Base-by-base conservation (phyloP, 805 yeast species). In the Maudiozyma serrabonitensis region DNA sequence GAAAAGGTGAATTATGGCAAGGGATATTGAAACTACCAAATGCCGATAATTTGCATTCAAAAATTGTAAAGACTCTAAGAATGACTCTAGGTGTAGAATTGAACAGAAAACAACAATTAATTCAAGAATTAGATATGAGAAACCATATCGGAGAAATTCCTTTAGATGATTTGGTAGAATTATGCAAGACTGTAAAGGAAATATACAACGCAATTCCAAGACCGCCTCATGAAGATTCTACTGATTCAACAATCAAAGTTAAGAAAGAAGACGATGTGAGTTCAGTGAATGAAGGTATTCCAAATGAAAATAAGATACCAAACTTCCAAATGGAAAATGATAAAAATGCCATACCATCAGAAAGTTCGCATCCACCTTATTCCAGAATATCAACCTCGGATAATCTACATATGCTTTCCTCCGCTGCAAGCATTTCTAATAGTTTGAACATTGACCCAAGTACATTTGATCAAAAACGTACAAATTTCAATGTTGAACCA, bases 1-100 rank as follows among this genome's bases (percentile, higher is more conserved):
- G 55, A 46, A 61, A 61, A 34, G 63, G 61, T 34, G 64, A 64
- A 38, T 42, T 63, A 26, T 53, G 62, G 58, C 46, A 49, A n/a
- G 54, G 55, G 13, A 54, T 62, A 34, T 47, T 51, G 23, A 51
- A 53, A 43, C 43, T 62, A 37, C 50, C 54, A 19, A 55, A 60
- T 23, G 49, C 50, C 6, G 49, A 50, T 19, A 54, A 57, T 18
- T 41, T 59, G 34, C 57, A 62, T 46, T 51, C 58, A 9, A 52
- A 54, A 40, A 52, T 62, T 16, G 53, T 58, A 6, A 56, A 60
- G 45, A 56, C 57, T 3, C 43, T 64, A 25, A 54, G 59, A 45
- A 56, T 58, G 56, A 57, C 61, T 2, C 46, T 62, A 21, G 58
- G 63, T 41, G 50, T 62, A 19, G 57, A 63, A 46, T 48, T 62